Evolutionary conservation across 768 basidiomycete genomes (phyloP).

Genomic region (Saitozyma sp.): DNA sequence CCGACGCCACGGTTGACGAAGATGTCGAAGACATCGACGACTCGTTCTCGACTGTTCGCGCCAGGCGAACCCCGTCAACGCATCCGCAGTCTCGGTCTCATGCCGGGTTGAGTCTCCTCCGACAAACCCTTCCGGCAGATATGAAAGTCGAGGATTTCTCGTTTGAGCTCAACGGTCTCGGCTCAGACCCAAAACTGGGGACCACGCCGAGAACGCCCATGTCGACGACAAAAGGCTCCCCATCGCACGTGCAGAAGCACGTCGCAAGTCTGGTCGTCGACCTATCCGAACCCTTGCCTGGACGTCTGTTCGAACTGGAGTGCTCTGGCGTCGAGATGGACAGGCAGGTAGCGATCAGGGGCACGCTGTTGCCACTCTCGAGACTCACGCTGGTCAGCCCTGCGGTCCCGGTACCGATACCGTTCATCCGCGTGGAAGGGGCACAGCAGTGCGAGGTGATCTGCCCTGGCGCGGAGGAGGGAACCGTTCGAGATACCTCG

Average conservation of each 20-base stretch:
- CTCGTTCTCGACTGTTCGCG: constrained; percentile 31
- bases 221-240: not conserved
- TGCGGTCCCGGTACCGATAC: constrained; percentile 17
- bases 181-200: constrained; percentile 3
- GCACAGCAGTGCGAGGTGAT: not conserved
- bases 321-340: constrained; percentile 5
- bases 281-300: not conserved
- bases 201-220: not conserved
- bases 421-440: constrained; percentile 14
- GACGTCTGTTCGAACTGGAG: constrained; percentile 16
- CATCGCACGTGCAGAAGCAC: too few relatives aligned
- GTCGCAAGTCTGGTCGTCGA: too few relatives aligned
- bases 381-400: constrained; percentile 17
- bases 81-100: not conserved
- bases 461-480: too few relatives aligned
- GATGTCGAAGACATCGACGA: constrained; percentile 26
- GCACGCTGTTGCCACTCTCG: constrained; percentile 19
- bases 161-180: constrained; percentile 28
- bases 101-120: constrained; percentile 16
- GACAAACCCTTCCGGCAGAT: constrained; percentile 14
- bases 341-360: constrained; percentile 9
- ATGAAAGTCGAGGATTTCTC: constrained; percentile 35
- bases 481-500: too few relatives aligned
- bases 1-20: not conserved
- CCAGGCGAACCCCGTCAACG: not conserved